Base-by-base conservation (phyloP, 2,329 filamentous ascomycete species). In the Penicillium sclerotiorum region DNA sequence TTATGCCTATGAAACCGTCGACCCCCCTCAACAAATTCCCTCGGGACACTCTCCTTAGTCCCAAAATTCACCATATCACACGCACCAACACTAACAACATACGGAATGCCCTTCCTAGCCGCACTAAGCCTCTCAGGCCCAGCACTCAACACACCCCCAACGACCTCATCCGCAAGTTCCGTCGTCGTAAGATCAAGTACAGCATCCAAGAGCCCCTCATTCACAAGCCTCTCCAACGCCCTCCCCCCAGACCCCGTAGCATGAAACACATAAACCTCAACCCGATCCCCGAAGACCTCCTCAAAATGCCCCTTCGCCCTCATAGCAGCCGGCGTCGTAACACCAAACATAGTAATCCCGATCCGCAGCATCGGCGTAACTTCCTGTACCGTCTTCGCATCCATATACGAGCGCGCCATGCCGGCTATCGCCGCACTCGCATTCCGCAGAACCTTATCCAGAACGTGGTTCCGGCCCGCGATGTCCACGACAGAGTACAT, bases 401-500 rank as follows among this genome's bases (percentile, higher is more conserved):
- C 20, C 2, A 45, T 60, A 50, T 82, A 83, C 0, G 75, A 68
- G 1, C 55, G 51, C 0, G 82, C 80, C 77, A 87, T 86, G 0
- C 79, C 85, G 0, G 72, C 72, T 30, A 88, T 81, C 0, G 83
- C 80, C 0, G 77, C 80, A 0, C 80, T 85, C 0, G 86, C 85
- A 57, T 89, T 89, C 18, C 72, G 68, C 6, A 89, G 65, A 0
- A 89, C 78, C 2, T 73, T 71, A 6, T 75, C 74, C 12, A 89
- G 67, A 3, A 89, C 70, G 1, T 75, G 68, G 53, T 89, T 89
- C 8, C 81, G 65, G 0, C 87, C 87, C 1, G 86, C 83, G 43
- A 89, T 78, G 50, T 90, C 87, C 12, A 89, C 86, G 1, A 89
- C 84, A 13, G 80, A 85, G 59, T 88, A 86, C 80, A 88, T 86